phyloP scores from a whole-genome alignment of 1,284 basidiomycete species.

The Ustilago esculenta region DNA sequence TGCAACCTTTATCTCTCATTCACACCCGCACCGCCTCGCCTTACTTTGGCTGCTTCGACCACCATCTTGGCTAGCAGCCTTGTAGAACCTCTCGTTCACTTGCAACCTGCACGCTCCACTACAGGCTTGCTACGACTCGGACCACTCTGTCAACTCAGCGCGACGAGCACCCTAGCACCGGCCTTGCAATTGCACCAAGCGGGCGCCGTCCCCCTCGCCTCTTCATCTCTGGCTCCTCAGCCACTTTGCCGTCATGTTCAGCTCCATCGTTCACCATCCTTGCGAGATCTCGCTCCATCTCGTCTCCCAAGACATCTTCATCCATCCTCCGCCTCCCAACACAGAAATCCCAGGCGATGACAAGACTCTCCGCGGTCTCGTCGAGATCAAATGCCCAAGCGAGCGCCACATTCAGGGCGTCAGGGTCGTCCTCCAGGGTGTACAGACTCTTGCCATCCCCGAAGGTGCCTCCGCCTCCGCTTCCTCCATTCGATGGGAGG shows the following conservation, averaged over 20 bases:
- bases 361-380: constrained; percentile 62
- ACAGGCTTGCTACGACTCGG: no score
- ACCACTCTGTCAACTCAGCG: not conserved
- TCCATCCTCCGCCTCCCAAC: constrained; percentile 55
- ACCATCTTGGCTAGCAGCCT: no score
- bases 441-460: constrained; percentile 62
- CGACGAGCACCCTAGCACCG: no score
- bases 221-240: not conserved
- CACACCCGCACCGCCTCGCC: no score
- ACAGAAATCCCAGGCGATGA: constrained; percentile 58
- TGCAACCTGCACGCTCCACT: no score
- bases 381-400: constrained; percentile 63
- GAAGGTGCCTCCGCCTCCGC: constrained; percentile 21
- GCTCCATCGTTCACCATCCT: constrained; percentile 57
- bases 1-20: no score
- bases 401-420: constrained; percentile 60
- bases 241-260: constrained; percentile 42
- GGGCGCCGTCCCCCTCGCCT: not conserved
- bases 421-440: constrained; percentile 52
- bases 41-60: no score
- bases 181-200: not conserved
- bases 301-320: constrained; percentile 60
- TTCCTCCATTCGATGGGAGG: constrained; percentile 57
- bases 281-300: constrained; percentile 64
- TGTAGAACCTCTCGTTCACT: no score